Percentiles rank a stretch among this genome's conserved stretches.
Evolutionary conservation across 176 grass and related monocot genomes (phyloP).

Genomic region (Carex myosuroides): DNA sequence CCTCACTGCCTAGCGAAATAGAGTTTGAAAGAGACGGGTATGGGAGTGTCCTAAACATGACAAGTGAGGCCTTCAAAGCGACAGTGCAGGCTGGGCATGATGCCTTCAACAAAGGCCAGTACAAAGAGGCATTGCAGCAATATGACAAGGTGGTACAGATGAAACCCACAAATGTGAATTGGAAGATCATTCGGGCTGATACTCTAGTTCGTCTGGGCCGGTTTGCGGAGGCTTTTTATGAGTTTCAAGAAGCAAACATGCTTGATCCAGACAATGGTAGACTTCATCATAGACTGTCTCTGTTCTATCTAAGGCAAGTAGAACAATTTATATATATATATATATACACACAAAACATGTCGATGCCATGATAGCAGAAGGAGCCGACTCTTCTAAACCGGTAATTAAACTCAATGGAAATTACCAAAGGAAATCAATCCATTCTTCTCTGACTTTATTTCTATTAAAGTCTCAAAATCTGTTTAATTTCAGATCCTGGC

Average conservation of each 20-base stretch:
- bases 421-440: not conserved
- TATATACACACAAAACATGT: too few species aligned
- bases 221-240: slow-evolving; percentile 37
- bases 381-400: slow-evolving; percentile 43
- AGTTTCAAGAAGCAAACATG: slow-evolving; percentile 49
- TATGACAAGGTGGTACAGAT: slow-evolving; percentile 46
- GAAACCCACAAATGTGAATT: slow-evolving; percentile 50
- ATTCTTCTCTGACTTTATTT: not conserved
- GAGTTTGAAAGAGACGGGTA: slow-evolving; percentile 32
- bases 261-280: slow-evolving; percentile 47
- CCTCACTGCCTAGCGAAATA: too few species aligned
- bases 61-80: slow-evolving; percentile 17
- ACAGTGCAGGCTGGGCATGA: slow-evolving; percentile 50
- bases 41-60: slow-evolving; percentile 48
- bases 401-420: slow-evolving; percentile 27
- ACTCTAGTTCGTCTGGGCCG: slow-evolving; percentile 44
- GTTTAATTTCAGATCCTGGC: slow-evolving; percentile 39
- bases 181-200: slow-evolving; percentile 50
- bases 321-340: not conserved
- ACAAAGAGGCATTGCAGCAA: slow-evolving; percentile 42
- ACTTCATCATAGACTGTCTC: slow-evolving; percentile 40
- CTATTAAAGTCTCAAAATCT: not conserved
- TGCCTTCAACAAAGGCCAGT: slow-evolving; percentile 47
- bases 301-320: slow-evolving; percentile 46
- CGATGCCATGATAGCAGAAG: slow-evolving; percentile 40